Percentiles rank a stretch among this genome's conserved stretches.
phyloP scores from a whole-genome alignment of 2,329 filamentous ascomycete species.

The Coniosporium tulheliwenetii region DNA sequence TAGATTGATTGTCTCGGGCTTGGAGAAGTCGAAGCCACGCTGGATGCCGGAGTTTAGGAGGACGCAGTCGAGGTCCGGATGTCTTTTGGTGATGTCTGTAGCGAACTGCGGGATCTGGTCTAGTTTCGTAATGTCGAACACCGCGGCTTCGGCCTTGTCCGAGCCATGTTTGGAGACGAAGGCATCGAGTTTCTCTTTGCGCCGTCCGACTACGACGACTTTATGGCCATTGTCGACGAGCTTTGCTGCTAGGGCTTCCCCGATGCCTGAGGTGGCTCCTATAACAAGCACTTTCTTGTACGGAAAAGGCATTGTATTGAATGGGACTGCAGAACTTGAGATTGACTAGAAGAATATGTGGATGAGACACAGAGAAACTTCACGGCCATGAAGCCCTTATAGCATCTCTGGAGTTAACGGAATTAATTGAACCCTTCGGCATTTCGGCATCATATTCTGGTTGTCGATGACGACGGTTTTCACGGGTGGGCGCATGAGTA shows the following conservation, averaged over 20 bases:
- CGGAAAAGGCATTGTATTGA: slow-evolving; percentile 9
- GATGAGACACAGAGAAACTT: too few relatives aligned
- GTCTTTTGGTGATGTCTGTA: slow-evolving; percentile 22
- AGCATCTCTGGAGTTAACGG: too few relatives aligned
- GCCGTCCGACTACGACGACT: slow-evolving; percentile 33
- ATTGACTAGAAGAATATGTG: too few relatives aligned
- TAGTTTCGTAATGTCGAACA: slow-evolving; percentile 36
- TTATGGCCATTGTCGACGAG: slow-evolving; percentile 30
- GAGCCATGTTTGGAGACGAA: slow-evolving; percentile 30
- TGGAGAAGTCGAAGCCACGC: slow-evolving; percentile 31
- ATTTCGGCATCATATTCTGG: too few relatives aligned
- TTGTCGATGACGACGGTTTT: too few relatives aligned
- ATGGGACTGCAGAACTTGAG: too few relatives aligned
- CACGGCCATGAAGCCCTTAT: too few relatives aligned
- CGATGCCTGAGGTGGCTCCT: slow-evolving; percentile 37
- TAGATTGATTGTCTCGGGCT: slow-evolving; percentile 31
- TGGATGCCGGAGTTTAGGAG: slow-evolving; percentile 40
- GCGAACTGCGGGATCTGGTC: slow-evolving; percentile 30
- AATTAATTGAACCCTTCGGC: too few relatives aligned
- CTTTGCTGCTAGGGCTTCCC: slow-evolving; percentile 32
- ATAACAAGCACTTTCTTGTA: slow-evolving; percentile 39
- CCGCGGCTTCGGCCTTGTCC: slow-evolving; percentile 27
- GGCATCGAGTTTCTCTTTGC: slow-evolving; percentile 34
- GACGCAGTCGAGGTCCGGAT: slow-evolving; percentile 36
- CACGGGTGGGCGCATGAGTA: too few relatives aligned